These are phyloP conservation scores for Eucalyptus rudis DNA, from an alignment of 345 rosid species.

Conservation along the genomic window DNA sequence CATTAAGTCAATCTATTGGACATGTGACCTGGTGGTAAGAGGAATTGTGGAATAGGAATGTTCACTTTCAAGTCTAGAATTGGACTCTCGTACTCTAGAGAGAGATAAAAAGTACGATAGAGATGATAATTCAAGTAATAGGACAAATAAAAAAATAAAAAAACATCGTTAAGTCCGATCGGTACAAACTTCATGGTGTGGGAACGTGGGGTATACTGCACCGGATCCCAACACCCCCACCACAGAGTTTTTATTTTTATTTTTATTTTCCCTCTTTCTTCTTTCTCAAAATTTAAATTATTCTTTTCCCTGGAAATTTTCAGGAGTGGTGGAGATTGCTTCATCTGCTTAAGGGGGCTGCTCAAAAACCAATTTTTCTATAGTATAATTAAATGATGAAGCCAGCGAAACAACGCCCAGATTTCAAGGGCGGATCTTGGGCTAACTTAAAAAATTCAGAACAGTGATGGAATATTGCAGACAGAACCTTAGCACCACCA, in stretches of 20 bases:
- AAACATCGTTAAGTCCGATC: neutral
- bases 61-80: fast-evolving
- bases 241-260: too few relatives aligned
- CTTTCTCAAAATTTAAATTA: neutral
- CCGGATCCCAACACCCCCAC: neutral
- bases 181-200: neutral
- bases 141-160: neutral
- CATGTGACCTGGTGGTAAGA: neutral
- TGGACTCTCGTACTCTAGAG: fast-evolving
- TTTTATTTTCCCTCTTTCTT: neutral
- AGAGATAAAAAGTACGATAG: fast-evolving
- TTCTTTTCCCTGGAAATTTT: neutral
- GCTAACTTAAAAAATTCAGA: neutral
- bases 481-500: neutral
- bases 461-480: neutral
- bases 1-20: neutral
- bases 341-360: neutral
- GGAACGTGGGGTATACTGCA: neutral
- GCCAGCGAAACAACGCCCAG: slow-evolving; percentile 1
- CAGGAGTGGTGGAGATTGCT: neutral
- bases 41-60: fast-evolving
- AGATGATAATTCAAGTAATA: too few relatives aligned
- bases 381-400: neutral
- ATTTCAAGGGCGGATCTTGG: slow-evolving; percentile 28
- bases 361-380: neutral